phyloP scores from a whole-genome alignment of 306 rosid species.

The Fagus sylvatica region DNA sequence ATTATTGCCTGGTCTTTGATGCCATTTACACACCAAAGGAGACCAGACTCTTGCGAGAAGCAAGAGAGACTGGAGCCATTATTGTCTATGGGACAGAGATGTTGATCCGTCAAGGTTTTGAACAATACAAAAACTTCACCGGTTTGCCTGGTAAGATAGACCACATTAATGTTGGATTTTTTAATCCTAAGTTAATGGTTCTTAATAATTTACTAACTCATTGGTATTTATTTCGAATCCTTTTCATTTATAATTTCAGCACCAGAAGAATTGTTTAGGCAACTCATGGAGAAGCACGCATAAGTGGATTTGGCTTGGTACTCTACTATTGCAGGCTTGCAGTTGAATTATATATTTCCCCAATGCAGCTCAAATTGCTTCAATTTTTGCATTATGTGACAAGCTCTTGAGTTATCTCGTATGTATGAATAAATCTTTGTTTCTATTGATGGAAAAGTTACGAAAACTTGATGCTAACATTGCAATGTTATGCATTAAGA shows the following conservation, averaged over 20 bases:
- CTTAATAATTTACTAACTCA: not conserved
- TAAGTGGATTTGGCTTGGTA: conserved; percentile 7
- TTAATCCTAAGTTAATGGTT: not conserved
- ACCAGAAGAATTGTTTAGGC: conserved; percentile 51
- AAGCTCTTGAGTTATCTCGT: not conserved
- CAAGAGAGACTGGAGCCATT: conserved; percentile 40
- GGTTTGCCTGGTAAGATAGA: conserved; percentile 45
- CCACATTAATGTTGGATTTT: not conserved
- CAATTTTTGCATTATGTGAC: not conserved
- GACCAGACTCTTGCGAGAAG: conserved; percentile 44
- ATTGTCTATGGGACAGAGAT: conserved; percentile 51
- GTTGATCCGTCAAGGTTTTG: conserved; percentile 51
- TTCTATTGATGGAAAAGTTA: not conserved
- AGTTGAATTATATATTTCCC: conserved; percentile 1
- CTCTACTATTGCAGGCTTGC: not conserved
- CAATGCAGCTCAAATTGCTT: not conserved
- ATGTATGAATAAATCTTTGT: conserved; percentile 18
- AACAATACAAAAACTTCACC: conserved; percentile 52
- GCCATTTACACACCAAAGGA: conserved; percentile 55
- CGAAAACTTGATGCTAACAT: not conserved
- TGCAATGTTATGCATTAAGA: not conserved
- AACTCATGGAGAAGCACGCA: conserved; percentile 53
- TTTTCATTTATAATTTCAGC: conserved; percentile 36
- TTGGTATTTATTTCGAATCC: not conserved
- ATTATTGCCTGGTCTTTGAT: conserved; percentile 53